Percentiles rank a stretch among this genome's conserved stretches.
phyloP scores from a whole-genome alignment of 225 moss, liverwort and hornwort genomes.

The Sphagnum contortum region DNA sequence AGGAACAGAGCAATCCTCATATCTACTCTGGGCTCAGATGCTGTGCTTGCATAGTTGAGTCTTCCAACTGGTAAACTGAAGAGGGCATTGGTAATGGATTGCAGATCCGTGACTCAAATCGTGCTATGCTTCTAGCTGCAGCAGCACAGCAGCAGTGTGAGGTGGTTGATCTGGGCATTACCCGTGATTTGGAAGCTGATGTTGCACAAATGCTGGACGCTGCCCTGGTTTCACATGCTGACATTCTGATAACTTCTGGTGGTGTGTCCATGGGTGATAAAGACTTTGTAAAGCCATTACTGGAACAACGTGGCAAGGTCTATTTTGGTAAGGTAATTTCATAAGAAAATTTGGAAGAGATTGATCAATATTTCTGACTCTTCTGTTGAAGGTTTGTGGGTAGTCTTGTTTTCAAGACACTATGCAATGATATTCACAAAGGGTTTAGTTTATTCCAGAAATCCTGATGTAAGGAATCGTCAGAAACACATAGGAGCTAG shows the following conservation, averaged over 20 bases:
- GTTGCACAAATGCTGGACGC: constrained; percentile 50
- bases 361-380: too few species aligned
- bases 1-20: too few species aligned
- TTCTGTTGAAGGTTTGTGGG: too few species aligned
- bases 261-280: constrained; percentile 98
- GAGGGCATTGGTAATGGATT: neutral
- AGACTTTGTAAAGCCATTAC: constrained; percentile 88
- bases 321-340: constrained; percentile 70
- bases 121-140: constrained; percentile 89
- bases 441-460: too few species aligned
- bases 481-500: too few species aligned
- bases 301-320: constrained; percentile 68
- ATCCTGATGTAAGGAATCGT: too few species aligned
- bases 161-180: constrained; percentile 73
- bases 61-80: too few species aligned
- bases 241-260: constrained; percentile 78
- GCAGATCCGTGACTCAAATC: constrained; percentile 97
- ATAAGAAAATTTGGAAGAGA: neutral
- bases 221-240: constrained; percentile 60
- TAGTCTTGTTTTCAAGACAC: too few species aligned
- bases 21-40: too few species aligned
- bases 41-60: too few species aligned
- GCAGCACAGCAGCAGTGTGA: constrained; percentile 62
- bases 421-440: too few species aligned
- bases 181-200: constrained; percentile 49